Base-by-base conservation (phyloP, 352 stramenopile genomes). In the Phytophthora sojae region DNA sequence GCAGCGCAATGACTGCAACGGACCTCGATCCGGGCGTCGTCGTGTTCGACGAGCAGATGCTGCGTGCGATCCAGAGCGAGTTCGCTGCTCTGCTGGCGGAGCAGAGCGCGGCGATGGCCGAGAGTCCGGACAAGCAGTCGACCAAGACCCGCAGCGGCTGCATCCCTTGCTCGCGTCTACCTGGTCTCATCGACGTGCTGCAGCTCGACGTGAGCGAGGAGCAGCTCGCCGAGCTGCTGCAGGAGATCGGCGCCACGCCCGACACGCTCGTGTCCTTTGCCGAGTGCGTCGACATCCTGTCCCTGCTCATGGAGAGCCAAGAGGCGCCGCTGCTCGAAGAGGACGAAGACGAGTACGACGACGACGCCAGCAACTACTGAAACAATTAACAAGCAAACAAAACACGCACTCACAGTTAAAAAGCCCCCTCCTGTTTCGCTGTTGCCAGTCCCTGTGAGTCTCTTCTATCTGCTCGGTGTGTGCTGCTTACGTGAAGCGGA, bases 221-320 rank as follows among this genome's bases (percentile, higher is more conserved):
- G 0, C 70, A 91, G 57, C 51, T 94, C n/a, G 14, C 74, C 15
- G 72, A 77, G 17, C 81, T 96, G 9, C 66, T 96, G 42, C 63
- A 86, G 23, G 88, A 97, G 75, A 80, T 97, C 51, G 84, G 88
- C 57, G 89, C 86, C n/a, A 73, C 78, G 2, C 44, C 64, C 3
- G 80, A 90, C 57, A 94, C 90, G 15, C 73, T 82, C 26, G 89
- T 97, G 39, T 91, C 85, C 29, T 92, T 97, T 60, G 85, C 86
- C 32, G 90, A 97, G 71, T 95, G 91, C 69, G 86, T 94, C 30
- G 90, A 97, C 66, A 95, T 97, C 49, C 59, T 96, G 42, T 93
- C 87, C 32, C 64, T 96, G 50, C 76, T 96, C 14, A 81, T 82
- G n/a, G 85, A 91, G 69, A 89, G 69, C 23, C 61, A 75, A 35